Conservation (phyloP, 495 filamentous ascomycete species). For the Lepraria neglecta region DNA sequence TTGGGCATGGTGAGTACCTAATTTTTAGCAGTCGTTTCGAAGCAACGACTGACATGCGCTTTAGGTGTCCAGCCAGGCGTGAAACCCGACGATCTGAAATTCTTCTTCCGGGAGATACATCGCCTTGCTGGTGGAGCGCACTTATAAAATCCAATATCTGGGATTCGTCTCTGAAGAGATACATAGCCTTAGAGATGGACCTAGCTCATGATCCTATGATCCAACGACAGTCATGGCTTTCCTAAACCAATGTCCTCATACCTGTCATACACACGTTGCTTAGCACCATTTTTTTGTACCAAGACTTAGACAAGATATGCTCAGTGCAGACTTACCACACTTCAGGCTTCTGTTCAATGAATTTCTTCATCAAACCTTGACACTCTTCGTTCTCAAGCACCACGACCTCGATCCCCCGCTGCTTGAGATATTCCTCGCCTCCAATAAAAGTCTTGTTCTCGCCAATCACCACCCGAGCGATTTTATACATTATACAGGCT, state of each 20-base stretch:
- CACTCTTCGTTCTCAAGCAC: conserved; percentile 64
- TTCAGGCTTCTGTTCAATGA: conserved; percentile 69
- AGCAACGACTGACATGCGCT: conserved; percentile 14
- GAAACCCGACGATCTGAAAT: conserved; percentile 82
- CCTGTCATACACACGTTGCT: conserved; percentile 38
- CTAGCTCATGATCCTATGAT: neutral
- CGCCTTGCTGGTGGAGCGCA: conserved; percentile 34
- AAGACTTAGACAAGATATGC: neutral
- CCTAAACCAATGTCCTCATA: conserved; percentile 70
- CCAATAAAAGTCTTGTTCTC: conserved; percentile 77
- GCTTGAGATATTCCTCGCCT: conserved; percentile 66
- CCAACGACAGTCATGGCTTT: neutral
- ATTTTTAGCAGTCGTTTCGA: conserved; percentile 7
- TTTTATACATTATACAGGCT: conserved; percentile 73
- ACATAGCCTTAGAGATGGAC: conserved; percentile 45
- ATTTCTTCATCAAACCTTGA: conserved; percentile 66
- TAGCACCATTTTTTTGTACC: neutral
- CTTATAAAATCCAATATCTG: conserved; percentile 66
- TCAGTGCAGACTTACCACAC: conserved; percentile 55
- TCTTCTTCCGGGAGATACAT: conserved; percentile 91
- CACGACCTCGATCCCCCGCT: conserved; percentile 67
- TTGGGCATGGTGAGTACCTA: conserved; percentile 69
- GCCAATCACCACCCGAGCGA: conserved; percentile 74
- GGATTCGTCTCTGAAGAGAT: conserved; percentile 91
- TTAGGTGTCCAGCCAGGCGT: conserved; percentile 87